A percentile compares a stretch with the other conserved stretches of the same genome.
phyloP scores from a whole-genome alignment of 2,329 filamentous ascomycete genomes.

The Aspergillus quadrilineatus region DNA sequence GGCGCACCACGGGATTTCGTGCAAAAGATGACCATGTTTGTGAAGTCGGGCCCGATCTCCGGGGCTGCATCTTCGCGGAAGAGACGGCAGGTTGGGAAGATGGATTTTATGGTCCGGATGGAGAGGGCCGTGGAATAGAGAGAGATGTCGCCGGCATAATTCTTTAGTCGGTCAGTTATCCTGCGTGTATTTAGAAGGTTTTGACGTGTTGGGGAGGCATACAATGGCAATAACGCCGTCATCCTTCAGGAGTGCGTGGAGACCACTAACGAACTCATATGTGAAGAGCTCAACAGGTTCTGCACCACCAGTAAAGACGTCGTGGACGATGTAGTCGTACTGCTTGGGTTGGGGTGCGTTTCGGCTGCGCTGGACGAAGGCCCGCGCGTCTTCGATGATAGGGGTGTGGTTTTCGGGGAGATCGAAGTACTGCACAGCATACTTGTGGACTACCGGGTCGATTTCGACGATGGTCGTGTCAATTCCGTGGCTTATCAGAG shows the following conservation, averaged over 20 bases:
- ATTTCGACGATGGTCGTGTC: conserved; percentile 94
- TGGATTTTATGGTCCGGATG: conserved; percentile 73
- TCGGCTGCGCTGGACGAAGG: conserved; percentile 58
- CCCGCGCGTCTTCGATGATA: conserved; percentile 78
- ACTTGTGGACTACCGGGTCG: conserved; percentile 82
- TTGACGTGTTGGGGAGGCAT: conserved; percentile 38
- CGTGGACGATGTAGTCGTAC: conserved; percentile 94
- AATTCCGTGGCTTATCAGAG: conserved; percentile 82
- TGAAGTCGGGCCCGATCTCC: conserved; percentile 68
- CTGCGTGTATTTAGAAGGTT: too few relatives aligned
- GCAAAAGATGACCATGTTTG: conserved; percentile 97
- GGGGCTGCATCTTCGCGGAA: conserved; percentile 73
- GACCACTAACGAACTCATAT: conserved; percentile 71
- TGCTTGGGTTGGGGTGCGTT: conserved; percentile 44
- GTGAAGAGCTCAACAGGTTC: conserved; percentile 90
- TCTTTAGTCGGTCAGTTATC: conserved; percentile 73
- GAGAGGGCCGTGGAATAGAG: conserved; percentile 75
- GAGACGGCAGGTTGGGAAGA: conserved; percentile 87
- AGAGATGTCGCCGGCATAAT: conserved; percentile 87
- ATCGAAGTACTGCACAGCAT: conserved; percentile 78
- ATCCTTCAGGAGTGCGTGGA: conserved; percentile 69
- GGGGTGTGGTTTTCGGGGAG: conserved; percentile 74
- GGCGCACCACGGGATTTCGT: conserved; percentile 54
- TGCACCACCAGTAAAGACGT: conserved; percentile 95
- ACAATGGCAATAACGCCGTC: conserved; percentile 86